Conservation (phyloP, 768 basidiomycete species). For the Gymnopilus junonius region DNA sequence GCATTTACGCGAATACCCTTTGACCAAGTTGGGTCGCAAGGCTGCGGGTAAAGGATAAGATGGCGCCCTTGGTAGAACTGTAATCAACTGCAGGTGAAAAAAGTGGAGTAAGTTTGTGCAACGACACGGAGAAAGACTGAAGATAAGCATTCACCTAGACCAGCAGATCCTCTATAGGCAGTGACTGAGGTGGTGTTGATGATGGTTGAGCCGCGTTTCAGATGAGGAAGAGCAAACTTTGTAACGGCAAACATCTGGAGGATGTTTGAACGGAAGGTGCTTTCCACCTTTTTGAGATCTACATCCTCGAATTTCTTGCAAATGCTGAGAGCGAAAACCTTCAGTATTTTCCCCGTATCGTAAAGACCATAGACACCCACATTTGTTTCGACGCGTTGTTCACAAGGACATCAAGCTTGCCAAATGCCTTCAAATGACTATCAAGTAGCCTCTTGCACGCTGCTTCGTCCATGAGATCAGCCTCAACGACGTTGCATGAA, state of each 20-base stretch:
- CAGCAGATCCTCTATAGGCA: constrained; percentile 44
- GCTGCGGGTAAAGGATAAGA: constrained; percentile 58
- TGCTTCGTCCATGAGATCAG: constrained; percentile 46
- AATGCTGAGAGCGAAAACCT: constrained; percentile 31
- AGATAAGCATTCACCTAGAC: constrained; percentile 25
- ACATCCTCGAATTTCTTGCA: constrained; percentile 50
- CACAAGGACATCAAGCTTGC: constrained; percentile 57
- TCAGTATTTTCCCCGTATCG: neutral
- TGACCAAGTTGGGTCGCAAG: constrained; percentile 54
- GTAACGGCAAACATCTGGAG: constrained; percentile 61
- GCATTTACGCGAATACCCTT: constrained; percentile 63
- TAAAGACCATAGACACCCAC: constrained; percentile 19
- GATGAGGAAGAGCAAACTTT: constrained; percentile 59
- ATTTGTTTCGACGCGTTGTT: constrained; percentile 62
- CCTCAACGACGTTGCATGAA: constrained; percentile 37
- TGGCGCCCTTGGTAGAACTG: constrained; percentile 64
- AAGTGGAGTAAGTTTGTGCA: neutral
- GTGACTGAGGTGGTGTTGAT: constrained; percentile 68
- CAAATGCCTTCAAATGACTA: constrained; percentile 48
- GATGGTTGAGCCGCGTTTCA: constrained; percentile 60
- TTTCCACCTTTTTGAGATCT: constrained; percentile 54
- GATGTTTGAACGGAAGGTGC: constrained; percentile 62
- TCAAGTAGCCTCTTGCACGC: constrained; percentile 50
- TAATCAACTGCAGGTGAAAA: constrained; percentile 43
- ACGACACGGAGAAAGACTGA: constrained; percentile 24